These are phyloP conservation scores for Trifolium pratense DNA, from an alignment of 306 rosid genomes.

Conservation along the genomic window DNA sequence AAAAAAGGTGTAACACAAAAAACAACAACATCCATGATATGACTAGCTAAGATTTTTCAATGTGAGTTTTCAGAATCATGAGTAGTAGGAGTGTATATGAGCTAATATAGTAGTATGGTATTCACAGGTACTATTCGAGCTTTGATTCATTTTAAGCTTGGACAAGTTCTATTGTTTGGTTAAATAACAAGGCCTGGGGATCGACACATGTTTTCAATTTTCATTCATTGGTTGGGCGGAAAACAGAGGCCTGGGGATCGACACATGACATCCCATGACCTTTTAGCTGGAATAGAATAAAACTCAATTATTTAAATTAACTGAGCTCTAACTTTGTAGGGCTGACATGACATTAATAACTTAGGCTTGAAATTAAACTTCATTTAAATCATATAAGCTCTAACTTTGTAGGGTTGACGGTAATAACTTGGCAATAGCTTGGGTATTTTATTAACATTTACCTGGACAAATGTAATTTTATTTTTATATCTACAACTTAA, in stretches of 20 bases:
- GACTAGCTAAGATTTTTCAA: neutral
- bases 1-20: neutral
- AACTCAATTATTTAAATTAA: neutral
- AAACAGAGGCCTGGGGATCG: neutral
- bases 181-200: too few species aligned
- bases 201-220: slow-evolving; percentile 1
- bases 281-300: neutral
- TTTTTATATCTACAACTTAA: too few species aligned
- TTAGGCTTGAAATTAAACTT: neutral
- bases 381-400: neutral
- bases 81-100: neutral
- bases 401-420: neutral
- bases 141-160: neutral
- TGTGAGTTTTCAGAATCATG: neutral
- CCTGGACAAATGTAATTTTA: neutral
- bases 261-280: neutral
- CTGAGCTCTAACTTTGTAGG: neutral
- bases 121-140: neutral
- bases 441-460: neutral
- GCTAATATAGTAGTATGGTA: neutral
- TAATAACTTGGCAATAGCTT: neutral
- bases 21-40: neutral
- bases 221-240: neutral
- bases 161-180: neutral
- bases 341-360: slow-evolving; percentile 1